Percentiles rank a stretch among this genome's conserved stretches.
Conservation (phyloP, 2,329 filamentous ascomycete genomes). For the Exophiala bonariae region DNA sequence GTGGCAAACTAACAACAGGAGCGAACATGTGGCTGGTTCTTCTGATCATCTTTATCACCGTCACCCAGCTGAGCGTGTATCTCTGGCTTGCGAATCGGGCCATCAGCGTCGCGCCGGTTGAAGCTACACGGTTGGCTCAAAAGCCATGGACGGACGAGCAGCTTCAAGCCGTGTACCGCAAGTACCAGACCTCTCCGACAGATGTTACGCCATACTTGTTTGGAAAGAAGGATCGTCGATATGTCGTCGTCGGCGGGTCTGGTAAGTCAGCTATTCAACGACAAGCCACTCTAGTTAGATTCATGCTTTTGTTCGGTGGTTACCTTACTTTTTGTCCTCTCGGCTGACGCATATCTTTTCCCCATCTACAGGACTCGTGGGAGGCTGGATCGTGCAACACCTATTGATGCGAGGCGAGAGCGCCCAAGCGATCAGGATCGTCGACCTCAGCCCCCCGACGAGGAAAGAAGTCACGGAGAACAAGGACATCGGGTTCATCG, state of each 20-base stretch:
- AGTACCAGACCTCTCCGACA: constrained; percentile 30
- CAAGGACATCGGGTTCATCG: constrained; percentile 6
- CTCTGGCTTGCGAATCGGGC: not conserved
- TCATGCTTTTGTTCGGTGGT: too few relatives aligned
- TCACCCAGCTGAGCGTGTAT: too few relatives aligned
- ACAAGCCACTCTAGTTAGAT: too few relatives aligned
- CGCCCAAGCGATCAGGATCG: constrained; percentile 52
- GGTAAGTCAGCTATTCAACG: constrained; percentile 30
- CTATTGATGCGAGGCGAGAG: constrained; percentile 55
- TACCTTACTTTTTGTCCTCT: too few relatives aligned
- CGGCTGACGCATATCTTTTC: not conserved
- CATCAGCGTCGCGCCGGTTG: not conserved
- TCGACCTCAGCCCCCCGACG: constrained; percentile 50
- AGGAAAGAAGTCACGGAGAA: constrained; percentile 42
- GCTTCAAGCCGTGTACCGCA: constrained; percentile 34
- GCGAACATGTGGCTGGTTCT: too few relatives aligned
- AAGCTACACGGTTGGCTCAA: constrained; percentile 1
- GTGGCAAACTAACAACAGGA: too few relatives aligned
- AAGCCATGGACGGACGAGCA: constrained; percentile 37
- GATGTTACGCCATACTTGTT: constrained; percentile 37
- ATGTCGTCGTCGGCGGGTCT: constrained; percentile 41
- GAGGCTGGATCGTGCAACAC: constrained; percentile 55
- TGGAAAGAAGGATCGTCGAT: constrained; percentile 38
- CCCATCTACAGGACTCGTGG: constrained; percentile 44
- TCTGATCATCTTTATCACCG: too few relatives aligned